Evolutionary conservation across 768 basidiomycete species (phyloP), one percentile per base, ranked within the genome.

Genomic region (Roridomyces roridus): DNA sequence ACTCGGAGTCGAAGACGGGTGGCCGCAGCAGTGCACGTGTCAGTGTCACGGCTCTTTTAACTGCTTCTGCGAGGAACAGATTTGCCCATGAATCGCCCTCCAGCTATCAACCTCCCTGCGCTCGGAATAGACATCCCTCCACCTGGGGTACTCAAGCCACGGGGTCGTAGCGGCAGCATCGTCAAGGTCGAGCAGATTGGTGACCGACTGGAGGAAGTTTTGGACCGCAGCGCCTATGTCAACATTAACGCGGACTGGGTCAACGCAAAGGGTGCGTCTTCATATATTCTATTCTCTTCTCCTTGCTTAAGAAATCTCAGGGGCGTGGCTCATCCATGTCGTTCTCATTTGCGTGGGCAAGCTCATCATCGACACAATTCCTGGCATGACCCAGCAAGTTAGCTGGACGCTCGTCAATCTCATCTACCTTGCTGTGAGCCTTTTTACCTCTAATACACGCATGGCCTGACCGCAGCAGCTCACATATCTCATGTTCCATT

Each of bases 401-500:
- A 94, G 94, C 70, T 99, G 97, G 97, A 96, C 96, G 9, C 77
- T 94, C 37, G 91, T 94, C 59, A 96, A 97, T 70, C 75, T 98
- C 37, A 70, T 90, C 60, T 99, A 99, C 74, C 89, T 95, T 59
- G 84, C 88, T 42, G 96, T 98, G 70, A 59, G 92, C 82, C n/a
- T 5, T 37, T n/a, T n/a, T n/a, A n/a, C n/a, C n/a, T n/a, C 20
- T 35, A 31, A 17, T 35, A 23, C 45, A 48, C n/a, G n/a, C n/a
- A n/a, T n/a, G n/a, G n/a, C n/a, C 46, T 58, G 6, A 46, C 25
- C 55, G 39, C 34, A 39, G 34, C 15, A 96, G 96, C 70, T 94
- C n/a, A 93, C 95, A 11, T 98, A 96, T 76, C 81, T 98, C 59
- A 96, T 98, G 92, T 98, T 98, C 80, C 96, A 98, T 70, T 94